Conservation (phyloP, 2,329 filamentous ascomycete genomes). For the Fusarium newnesense region DNA sequence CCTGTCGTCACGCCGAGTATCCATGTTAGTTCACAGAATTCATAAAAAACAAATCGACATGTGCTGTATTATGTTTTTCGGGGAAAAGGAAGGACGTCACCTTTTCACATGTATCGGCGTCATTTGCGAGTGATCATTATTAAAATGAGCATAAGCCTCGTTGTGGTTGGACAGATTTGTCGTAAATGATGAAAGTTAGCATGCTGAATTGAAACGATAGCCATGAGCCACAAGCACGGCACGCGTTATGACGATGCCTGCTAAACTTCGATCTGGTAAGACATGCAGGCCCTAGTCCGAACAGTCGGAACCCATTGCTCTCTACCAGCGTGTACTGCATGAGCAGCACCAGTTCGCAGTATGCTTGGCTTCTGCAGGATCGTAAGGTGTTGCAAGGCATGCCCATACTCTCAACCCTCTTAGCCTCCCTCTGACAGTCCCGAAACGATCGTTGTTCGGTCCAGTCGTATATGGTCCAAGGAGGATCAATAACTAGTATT, state of each 20-base stretch:
- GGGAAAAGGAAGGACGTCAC: neutral
- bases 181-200: neutral
- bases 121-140: neutral
- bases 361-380: slow-evolving; percentile 3
- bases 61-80: neutral
- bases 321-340: neutral
- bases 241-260: neutral
- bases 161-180: neutral
- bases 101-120: neutral
- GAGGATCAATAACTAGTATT: neutral
- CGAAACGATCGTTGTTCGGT: neutral
- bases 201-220: slow-evolving; percentile 18
- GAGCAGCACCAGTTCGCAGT: slow-evolving; percentile 5
- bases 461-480: neutral
- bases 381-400: neutral
- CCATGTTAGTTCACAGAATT: neutral
- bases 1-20: neutral
- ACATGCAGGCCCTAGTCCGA: neutral
- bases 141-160: neutral
- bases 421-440: neutral
- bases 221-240: neutral
- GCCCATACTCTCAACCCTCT: neutral
- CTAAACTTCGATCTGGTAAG: slow-evolving; percentile 14
- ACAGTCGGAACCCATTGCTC: neutral
- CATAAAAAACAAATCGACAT: neutral